phyloP scores from a whole-genome alignment of 1,139 yeast genomes.

The Kluyveromyces marxianus region DNA sequence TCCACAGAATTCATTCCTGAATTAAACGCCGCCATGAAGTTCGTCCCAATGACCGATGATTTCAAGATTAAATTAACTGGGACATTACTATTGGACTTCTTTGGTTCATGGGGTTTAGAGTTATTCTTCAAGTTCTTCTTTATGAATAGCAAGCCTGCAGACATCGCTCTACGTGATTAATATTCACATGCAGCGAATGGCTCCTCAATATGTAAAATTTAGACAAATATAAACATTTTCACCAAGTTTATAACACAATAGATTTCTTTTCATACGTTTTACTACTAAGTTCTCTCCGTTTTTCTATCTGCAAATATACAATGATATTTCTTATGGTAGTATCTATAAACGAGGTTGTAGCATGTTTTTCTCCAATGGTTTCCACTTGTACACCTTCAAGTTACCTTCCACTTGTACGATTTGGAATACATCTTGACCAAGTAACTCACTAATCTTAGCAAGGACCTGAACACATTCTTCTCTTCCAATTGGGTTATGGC shows the following conservation, averaged over 20 bases:
- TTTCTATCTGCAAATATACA: background rate
- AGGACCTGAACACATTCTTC: constrained; percentile 30
- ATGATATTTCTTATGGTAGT: background rate
- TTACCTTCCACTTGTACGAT: constrained; percentile 23
- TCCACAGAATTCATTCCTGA: constrained; percentile 95
- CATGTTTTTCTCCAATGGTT: constrained; percentile 12
- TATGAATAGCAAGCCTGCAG: constrained; percentile 88
- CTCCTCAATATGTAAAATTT: background rate
- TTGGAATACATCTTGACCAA: constrained; percentile 14
- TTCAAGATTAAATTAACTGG: constrained; percentile 75
- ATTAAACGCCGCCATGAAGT: constrained; percentile 80
- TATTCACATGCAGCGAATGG: background rate
- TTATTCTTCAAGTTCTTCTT: constrained; percentile 69
- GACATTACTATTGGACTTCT: constrained; percentile 69
- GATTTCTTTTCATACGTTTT: background rate
- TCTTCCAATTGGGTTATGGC: constrained; percentile 29
- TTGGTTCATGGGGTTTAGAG: constrained; percentile 75
- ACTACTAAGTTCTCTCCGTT: no score
- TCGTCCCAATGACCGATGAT: constrained; percentile 73
- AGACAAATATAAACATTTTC: background rate
- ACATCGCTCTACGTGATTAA: constrained; percentile 50
- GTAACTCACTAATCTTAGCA: constrained; percentile 15
- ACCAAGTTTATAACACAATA: background rate
- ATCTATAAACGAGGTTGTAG: background rate
- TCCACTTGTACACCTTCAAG: constrained; percentile 25